Evolutionary conservation across 225 moss, liverwort and hornwort genomes (phyloP).

Genomic region (Lunularia cruciata): DNA sequence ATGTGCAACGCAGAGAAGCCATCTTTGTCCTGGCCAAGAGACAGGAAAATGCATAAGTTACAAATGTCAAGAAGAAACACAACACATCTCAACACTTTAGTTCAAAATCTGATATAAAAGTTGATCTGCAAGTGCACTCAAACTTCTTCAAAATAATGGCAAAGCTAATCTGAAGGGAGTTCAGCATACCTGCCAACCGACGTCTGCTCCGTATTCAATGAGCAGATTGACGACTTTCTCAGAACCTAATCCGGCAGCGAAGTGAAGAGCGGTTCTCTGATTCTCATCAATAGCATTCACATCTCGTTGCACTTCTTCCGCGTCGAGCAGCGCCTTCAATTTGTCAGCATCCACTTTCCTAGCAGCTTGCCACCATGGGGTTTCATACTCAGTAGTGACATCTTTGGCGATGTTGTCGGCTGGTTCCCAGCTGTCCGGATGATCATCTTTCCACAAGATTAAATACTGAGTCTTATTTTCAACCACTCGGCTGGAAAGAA

Average conservation of each 20-base stretch:
- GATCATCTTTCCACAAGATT: constrained; percentile 92
- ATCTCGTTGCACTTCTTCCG: constrained; percentile 69
- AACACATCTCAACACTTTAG: background rate
- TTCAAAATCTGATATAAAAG: background rate
- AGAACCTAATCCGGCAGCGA: constrained; percentile 77
- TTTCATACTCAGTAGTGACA: constrained; percentile 73
- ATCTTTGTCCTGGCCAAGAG: constrained; percentile 58
- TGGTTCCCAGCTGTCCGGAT: constrained; percentile 94
- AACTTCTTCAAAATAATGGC: no score
- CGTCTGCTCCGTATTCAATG: constrained; percentile 79
- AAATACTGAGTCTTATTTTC: constrained; percentile 75
- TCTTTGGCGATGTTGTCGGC: constrained; percentile 79
- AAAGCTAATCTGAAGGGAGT: no score
- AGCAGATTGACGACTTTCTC: constrained; percentile 68
- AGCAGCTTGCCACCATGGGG: constrained; percentile 89
- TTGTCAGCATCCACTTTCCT: constrained; percentile 72
- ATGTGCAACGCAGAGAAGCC: constrained; percentile 90
- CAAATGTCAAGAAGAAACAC: background rate
- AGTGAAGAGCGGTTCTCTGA: constrained; percentile 71
- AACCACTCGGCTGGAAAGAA: constrained; percentile 74
- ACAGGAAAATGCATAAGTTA: background rate
- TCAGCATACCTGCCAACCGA: constrained; percentile 61
- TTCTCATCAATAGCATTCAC: constrained; percentile 87
- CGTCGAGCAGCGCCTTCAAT: constrained; percentile 58
- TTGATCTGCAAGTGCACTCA: background rate